Base-by-base conservation (phyloP, 305 asterid genomes). In the Euphrasia arctica region DNA sequence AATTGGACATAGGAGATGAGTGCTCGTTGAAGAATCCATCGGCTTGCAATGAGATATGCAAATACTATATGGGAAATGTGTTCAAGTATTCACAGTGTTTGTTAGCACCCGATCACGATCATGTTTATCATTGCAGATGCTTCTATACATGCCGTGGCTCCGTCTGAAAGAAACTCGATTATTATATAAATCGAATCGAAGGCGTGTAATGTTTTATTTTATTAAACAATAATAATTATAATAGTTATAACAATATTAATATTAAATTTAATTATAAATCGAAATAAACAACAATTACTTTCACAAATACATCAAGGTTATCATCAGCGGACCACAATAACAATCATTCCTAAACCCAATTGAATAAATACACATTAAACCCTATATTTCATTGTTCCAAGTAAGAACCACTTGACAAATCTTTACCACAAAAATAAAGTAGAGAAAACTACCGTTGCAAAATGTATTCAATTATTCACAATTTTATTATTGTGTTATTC, bases 361-460 rank as follows among this genome's bases (percentile, higher is more conserved):
- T 4, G 1, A 34, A 4, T 34, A 34, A 34, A 4, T 1, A 5
- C 9, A 10, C 50, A 7, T 10, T n/a, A 45, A 34, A 34, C 41
- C 41, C 8, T 34, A 34, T 34, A 4, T 8, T 45, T n/a, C 50
- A 45, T 11, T 13, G 14, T 45, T 45, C 50, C 4, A 45, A 10
- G 49, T 10, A 5, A 7, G 14, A 10, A 45, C 50, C 15, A 49
- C 54, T 49, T 15, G 4, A 58, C 4, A 52, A 11, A 34, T 22
- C 47, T 60, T 51, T 4, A 43, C 22, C 60, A 58, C 59, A 9
- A 58, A 58, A 64, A 72, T 25, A 58, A 58, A 60, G 5, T 1
- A 34, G 9, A 34, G 41, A 74, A 43, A 67, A 60, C 66, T 74
- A 65, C 61, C 15, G 69, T 22, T 60, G 55, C 39, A 66, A 50